Percentiles rank a stretch among this genome's conserved stretches.
These are phyloP conservation scores for Floccularia luteovirens DNA, from an alignment of 768 basidiomycete genomes.

Conservation along the genomic window DNA sequence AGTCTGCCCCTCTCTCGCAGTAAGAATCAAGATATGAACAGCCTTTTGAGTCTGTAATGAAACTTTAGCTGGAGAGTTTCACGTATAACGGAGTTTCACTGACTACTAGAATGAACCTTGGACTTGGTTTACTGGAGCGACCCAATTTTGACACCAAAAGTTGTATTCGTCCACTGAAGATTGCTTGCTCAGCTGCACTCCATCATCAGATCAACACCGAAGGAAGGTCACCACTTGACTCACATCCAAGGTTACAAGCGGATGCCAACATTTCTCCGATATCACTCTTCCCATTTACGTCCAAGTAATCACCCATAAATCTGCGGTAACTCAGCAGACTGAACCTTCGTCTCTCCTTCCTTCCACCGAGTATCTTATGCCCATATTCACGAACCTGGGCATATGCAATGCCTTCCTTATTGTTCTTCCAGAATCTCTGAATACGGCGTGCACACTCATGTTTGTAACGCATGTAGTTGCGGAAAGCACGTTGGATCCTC, in stretches of 20 bases:
- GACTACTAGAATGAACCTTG: constrained; percentile 86
- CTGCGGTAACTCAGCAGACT: constrained; percentile 91
- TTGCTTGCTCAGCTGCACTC: constrained; percentile 63
- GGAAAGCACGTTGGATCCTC: constrained; percentile 93
- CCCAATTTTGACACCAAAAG: constrained; percentile 77
- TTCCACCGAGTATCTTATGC: constrained; percentile 81
- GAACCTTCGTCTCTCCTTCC: constrained; percentile 92
- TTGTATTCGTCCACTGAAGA: constrained; percentile 79
- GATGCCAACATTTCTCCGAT: constrained; percentile 69
- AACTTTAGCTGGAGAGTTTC: constrained; percentile 2
- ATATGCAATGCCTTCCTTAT: constrained; percentile 89
- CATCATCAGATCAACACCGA: neutral
- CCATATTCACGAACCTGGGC: constrained; percentile 91
- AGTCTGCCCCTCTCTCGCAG: constrained; percentile 51
- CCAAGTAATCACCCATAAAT: constrained; percentile 95
- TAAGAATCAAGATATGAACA: constrained; percentile 65
- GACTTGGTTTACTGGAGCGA: constrained; percentile 87
- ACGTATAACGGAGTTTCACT: constrained; percentile 19
- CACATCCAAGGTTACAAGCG: constrained; percentile 70
- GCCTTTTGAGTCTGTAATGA: constrained; percentile 71
- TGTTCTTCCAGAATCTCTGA: constrained; percentile 98
- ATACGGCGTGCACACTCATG: constrained; percentile 93
- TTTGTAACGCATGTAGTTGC: constrained; percentile 93
- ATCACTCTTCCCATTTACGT: constrained; percentile 74
- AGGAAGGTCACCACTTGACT: constrained; percentile 14